Evolutionary conservation across 768 basidiomycete species (phyloP).

Genomic region (Artomyces pyxidatus): DNA sequence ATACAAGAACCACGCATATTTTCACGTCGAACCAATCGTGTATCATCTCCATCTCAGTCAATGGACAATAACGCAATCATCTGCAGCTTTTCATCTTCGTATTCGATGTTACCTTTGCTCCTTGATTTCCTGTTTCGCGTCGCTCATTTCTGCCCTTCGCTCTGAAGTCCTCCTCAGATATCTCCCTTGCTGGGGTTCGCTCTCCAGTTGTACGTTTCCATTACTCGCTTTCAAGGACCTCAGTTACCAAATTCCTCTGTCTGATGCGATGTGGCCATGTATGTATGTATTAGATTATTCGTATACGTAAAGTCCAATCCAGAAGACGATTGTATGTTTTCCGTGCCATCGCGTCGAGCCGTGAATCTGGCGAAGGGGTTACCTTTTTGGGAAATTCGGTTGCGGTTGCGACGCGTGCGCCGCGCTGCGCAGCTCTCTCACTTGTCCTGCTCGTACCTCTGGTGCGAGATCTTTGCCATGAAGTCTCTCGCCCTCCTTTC

Average conservation of each 20-base stretch:
- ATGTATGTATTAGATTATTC: background rate
- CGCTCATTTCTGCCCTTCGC: background rate
- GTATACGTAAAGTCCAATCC: background rate
- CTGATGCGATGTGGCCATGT: background rate
- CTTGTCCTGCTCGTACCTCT: background rate
- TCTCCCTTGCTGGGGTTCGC: conserved; percentile 2
- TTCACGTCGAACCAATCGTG: conserved; percentile 1
- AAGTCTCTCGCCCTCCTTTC: conserved; percentile 28
- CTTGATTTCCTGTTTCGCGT: background rate
- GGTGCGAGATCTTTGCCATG: conserved; percentile 26
- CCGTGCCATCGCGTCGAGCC: conserved; percentile 14
- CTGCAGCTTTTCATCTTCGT: background rate
- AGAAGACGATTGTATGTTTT: conserved; percentile 1
- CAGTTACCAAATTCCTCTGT: too few relatives aligned
- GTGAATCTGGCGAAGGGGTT: background rate
- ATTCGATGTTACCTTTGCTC: background rate
- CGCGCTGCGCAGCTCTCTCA: background rate
- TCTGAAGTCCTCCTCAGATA: background rate
- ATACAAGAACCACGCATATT: conserved; percentile 2
- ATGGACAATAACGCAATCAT: background rate
- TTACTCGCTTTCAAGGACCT: too few relatives aligned
- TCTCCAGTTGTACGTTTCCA: too few relatives aligned
- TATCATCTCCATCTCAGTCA: conserved; percentile 7
- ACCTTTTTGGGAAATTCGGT: background rate
- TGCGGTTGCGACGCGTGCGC: background rate